phyloP scores from a whole-genome alignment of 2,329 filamentous ascomycete genomes.

The Hypocrella siamensis region DNA sequence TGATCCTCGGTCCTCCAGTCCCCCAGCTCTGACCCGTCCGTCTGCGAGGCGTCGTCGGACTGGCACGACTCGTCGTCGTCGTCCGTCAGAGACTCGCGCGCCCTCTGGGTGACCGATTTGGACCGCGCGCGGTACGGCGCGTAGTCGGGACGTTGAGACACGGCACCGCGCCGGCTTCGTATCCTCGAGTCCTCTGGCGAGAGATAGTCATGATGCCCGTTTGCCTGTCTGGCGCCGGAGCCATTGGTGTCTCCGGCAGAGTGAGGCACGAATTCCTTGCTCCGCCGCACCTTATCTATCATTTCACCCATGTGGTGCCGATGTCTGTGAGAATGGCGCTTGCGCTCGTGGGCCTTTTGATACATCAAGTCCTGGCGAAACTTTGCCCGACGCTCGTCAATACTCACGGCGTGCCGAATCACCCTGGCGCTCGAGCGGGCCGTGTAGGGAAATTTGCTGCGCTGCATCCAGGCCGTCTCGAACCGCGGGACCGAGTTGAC shows the following conservation, averaged over 20 bases:
- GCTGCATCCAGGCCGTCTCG: constrained; percentile 62
- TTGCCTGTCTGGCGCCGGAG: not conserved
- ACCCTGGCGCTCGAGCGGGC: constrained; percentile 41
- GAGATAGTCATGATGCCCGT: constrained; percentile 5
- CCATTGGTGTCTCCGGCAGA: not conserved
- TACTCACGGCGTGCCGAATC: constrained; percentile 54
- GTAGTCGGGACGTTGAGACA: constrained; percentile 8
- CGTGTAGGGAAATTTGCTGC: constrained; percentile 60
- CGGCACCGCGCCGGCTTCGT: constrained; percentile 6
- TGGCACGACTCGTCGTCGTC: constrained; percentile 16
- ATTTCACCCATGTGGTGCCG: constrained; percentile 8
- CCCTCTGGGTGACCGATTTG: constrained; percentile 16
- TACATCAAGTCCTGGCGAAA: constrained; percentile 57
- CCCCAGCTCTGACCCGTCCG: constrained; percentile 14
- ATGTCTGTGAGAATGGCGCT: constrained; percentile 8
- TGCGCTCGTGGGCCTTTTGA: constrained; percentile 18
- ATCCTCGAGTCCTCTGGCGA: constrained; percentile 4
- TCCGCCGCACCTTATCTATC: constrained; percentile 7
- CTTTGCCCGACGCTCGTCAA: constrained; percentile 56
- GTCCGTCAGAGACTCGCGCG: constrained; percentile 6
- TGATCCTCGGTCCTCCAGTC: constrained; percentile 38
- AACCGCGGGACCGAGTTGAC: constrained; percentile 70
- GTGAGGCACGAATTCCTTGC: constrained; percentile 3
- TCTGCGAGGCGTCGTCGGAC: constrained; percentile 9
- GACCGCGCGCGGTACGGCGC: constrained; percentile 26